Conservation (phyloP, 257 asterid species). For the Capsicum baccatum region DNA sequence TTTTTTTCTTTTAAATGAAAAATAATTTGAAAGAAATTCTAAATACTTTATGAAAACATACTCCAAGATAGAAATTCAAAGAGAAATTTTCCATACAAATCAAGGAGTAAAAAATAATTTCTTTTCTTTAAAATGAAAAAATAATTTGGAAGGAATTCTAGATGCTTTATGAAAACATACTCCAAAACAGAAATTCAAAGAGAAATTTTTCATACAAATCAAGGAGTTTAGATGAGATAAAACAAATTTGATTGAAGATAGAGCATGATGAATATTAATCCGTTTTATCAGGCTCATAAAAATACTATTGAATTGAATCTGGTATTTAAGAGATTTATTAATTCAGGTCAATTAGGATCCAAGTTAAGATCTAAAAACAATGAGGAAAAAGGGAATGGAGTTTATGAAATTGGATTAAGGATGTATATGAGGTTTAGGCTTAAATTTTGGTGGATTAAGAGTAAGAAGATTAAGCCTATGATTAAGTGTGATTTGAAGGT, state of each 20-base stretch:
- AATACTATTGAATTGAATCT: constrained; percentile 46
- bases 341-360: constrained; percentile 41
- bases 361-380: constrained; percentile 36
- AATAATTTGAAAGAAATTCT: too few species aligned
- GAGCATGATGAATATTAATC: constrained; percentile 43
- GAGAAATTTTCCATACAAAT: too few species aligned
- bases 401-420: constrained; percentile 57
- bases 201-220: too few species aligned
- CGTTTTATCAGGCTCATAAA: constrained; percentile 70
- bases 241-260: constrained; percentile 58
- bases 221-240: too few species aligned
- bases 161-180: too few species aligned
- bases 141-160: too few species aligned
- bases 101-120: too few species aligned
- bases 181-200: too few species aligned
- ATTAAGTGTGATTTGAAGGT: constrained; percentile 68
- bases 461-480: constrained; percentile 62
- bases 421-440: constrained; percentile 53
- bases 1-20: too few species aligned
- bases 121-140: too few species aligned
- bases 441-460: constrained; percentile 55
- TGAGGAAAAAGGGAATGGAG: constrained; percentile 38
- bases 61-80: too few species aligned
- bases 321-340: constrained; percentile 49
- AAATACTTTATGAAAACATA: too few species aligned